Percentiles rank a stretch among this genome's conserved stretches.
Conservation (phyloP, 768 basidiomycete species). For the Suillus spraguei region DNA sequence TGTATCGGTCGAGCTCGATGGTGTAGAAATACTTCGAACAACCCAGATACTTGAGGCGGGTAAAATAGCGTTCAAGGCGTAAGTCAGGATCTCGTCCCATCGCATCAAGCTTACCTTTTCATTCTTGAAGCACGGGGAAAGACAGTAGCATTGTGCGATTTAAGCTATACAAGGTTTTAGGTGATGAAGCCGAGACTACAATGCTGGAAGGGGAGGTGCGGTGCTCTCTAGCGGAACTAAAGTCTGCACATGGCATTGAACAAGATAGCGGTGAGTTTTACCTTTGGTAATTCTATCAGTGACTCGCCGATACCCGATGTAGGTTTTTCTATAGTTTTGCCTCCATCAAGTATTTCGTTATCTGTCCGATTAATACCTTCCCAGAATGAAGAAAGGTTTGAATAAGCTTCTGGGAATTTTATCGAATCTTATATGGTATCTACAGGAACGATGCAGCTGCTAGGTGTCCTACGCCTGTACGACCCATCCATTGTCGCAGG, state of each 20-base stretch:
- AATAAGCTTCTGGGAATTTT: background rate
- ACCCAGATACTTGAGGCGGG: background rate
- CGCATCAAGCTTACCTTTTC: background rate
- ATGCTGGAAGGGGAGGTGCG: background rate
- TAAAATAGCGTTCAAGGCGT: background rate
- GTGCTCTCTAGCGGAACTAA: background rate
- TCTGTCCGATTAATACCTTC: background rate
- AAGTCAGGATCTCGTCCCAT: background rate
- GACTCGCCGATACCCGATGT: background rate
- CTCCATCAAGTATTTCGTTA: background rate
- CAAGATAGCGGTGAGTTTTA: background rate
- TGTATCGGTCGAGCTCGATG: background rate
- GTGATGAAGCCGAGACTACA: background rate
- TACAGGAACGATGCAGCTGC: conserved; percentile 1
- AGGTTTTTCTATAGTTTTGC: background rate
- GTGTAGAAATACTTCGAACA: background rate
- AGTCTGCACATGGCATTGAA: background rate
- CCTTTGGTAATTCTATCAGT: background rate
- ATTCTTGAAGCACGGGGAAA: background rate
- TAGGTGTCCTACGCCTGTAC: background rate
- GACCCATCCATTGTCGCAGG: background rate
- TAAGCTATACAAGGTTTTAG: background rate
- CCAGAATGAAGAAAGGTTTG: background rate
- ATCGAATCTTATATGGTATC: background rate
- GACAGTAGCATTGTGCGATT: background rate